Conservation (phyloP, 164 flowering plant species). For the Magnolia changhungtana region DNA sequence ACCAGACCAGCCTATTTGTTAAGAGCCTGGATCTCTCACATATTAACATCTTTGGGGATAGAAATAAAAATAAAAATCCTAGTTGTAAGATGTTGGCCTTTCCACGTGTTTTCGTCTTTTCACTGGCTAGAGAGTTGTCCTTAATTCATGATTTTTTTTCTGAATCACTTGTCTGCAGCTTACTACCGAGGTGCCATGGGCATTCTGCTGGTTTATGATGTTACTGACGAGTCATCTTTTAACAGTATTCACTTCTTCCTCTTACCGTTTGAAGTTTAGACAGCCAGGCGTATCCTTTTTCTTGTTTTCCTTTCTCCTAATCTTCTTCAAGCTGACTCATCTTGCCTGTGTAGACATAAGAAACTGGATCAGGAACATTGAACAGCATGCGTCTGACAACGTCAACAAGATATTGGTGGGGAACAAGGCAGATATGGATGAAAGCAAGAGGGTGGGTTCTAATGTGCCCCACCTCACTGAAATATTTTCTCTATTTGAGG, state of each 20-base stretch:
- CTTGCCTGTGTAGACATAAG: slow-evolving; percentile 49
- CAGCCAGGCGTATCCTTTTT: neutral
- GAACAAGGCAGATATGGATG: slow-evolving; percentile 96
- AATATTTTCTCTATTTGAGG: neutral
- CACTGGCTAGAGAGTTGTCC: neutral
- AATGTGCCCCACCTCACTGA: neutral
- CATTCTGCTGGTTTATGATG: slow-evolving; percentile 81
- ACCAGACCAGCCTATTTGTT: neutral
- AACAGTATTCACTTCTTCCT: slow-evolving; percentile 50
- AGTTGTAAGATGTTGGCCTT: neutral
- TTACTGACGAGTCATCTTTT: slow-evolving; percentile 86
- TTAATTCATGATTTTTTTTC: neutral
- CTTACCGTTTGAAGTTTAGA: neutral
- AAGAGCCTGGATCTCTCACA: neutral
- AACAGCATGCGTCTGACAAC: slow-evolving; percentile 90
- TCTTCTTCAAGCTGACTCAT: slow-evolving; percentile 2
- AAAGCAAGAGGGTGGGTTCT: slow-evolving; percentile 72
- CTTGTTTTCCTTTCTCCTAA: neutral
- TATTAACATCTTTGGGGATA: neutral
- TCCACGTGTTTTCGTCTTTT: neutral
- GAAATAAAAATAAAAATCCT: neutral
- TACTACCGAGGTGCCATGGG: slow-evolving; percentile 96
- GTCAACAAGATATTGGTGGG: slow-evolving; percentile 85
- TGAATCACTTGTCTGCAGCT: slow-evolving; percentile 43
- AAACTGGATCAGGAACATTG: slow-evolving; percentile 91